Evolutionary conservation across 2,329 filamentous ascomycete genomes (phyloP).

Genomic region (Onygena corvina): DNA sequence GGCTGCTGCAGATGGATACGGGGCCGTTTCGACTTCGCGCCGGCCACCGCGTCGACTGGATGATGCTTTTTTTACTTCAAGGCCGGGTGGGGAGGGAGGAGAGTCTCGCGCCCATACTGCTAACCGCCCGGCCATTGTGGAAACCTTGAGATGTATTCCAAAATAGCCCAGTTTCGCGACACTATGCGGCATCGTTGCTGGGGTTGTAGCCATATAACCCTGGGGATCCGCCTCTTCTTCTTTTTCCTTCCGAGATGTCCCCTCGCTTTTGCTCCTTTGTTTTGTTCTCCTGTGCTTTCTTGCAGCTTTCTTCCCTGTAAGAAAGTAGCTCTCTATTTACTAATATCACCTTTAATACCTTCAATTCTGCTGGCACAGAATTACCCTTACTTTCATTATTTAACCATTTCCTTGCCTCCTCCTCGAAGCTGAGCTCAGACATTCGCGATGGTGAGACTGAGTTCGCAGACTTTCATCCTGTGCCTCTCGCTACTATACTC

Average conservation of each 20-base stretch:
- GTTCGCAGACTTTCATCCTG: neutral
- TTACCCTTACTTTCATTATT: neutral
- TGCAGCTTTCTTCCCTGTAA: neutral
- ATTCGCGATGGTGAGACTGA: neutral
- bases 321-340: neutral
- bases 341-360: neutral
- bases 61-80: neutral
- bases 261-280: neutral
- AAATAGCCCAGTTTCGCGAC: conserved; percentile 1
- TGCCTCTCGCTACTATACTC: neutral
- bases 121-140: neutral
- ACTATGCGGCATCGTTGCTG: neutral
- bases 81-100: neutral
- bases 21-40: neutral
- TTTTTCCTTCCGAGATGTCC: neutral
- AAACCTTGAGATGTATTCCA: neutral
- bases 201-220: conserved; percentile 5
- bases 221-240: neutral
- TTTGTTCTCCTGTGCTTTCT: neutral
- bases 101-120: neutral
- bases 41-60: neutral
- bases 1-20: neutral
- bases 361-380: conserved; percentile 7
- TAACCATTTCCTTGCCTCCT: neutral
- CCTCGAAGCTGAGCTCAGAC: neutral